A percentile compares a stretch with the other conserved stretches of the same genome.
Evolutionary conservation across 1,284 basidiomycete genomes (phyloP).

Genomic region (Boletellus sp.): DNA sequence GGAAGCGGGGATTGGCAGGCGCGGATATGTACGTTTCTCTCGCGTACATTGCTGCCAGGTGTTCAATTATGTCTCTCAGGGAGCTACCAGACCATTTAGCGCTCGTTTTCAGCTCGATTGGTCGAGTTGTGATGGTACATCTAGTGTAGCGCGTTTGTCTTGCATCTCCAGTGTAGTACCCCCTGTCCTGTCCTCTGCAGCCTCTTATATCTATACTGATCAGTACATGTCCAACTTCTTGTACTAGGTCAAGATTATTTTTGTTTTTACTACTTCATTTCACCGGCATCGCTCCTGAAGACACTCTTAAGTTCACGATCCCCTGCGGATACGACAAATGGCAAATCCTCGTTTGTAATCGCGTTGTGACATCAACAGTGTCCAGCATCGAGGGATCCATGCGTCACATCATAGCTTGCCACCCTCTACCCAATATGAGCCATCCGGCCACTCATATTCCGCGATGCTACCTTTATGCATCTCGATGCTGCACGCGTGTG

Average conservation of each 20-base stretch:
- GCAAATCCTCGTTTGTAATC: too few species aligned
- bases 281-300: conserved; percentile 2
- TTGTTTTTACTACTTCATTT: conserved; percentile 4
- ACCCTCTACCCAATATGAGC: conserved; percentile 60
- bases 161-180: conserved; percentile 29
- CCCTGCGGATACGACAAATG: too few species aligned
- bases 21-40: conserved; percentile 60
- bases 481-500: conserved; percentile 54
- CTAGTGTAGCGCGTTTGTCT: conserved; percentile 26
- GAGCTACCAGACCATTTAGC: conserved; percentile 31
- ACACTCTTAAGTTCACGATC: too few species aligned
- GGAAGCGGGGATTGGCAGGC: conserved; percentile 87
- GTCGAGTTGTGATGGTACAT: conserved; percentile 14
- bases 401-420: conserved; percentile 3
- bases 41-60: neutral
- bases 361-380: too few species aligned
- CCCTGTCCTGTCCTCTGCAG: conserved; percentile 8
- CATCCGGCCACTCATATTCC: conserved; percentile 73
- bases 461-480: conserved; percentile 70
- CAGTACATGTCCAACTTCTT: conserved; percentile 11
- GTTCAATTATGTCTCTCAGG: conserved; percentile 16
- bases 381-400: neutral
- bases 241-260: conserved; percentile 3
- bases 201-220: conserved; percentile 25
- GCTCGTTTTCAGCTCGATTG: conserved; percentile 2